Percentiles rank a stretch among this genome's conserved stretches.
Evolutionary conservation across 2,329 filamentous ascomycete species (phyloP).

Genomic region (Ophiocordyceps camponoti-leonardi): DNA sequence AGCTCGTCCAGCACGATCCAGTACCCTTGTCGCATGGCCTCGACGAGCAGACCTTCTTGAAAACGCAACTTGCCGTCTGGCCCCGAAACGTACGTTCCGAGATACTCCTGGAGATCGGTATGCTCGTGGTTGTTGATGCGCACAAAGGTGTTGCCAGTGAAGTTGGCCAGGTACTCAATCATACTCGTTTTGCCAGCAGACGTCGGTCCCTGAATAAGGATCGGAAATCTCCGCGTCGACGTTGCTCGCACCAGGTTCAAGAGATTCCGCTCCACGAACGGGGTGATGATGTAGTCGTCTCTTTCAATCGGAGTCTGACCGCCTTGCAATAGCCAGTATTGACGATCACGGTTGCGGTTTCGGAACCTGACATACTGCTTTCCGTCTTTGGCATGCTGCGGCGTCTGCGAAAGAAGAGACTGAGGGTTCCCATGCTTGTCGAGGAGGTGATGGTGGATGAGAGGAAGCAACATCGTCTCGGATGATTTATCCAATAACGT

Average conservation of each 20-base stretch:
- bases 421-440: slow-evolving; percentile 48
- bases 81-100: slow-evolving; percentile 84
- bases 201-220: slow-evolving; percentile 90
- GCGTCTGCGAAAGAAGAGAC: slow-evolving; percentile 60
- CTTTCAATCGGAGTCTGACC: slow-evolving; percentile 46
- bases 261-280: slow-evolving; percentile 86
- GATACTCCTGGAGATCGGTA: slow-evolving; percentile 92
- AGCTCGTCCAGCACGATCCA: slow-evolving; percentile 98
- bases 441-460: slow-evolving; percentile 69
- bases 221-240: slow-evolving; percentile 80
- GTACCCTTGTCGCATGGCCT: slow-evolving; percentile 79
- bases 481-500: slow-evolving; percentile 75
- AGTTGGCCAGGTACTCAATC: slow-evolving; percentile 96
- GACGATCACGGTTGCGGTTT: slow-evolving; percentile 43
- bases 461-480: slow-evolving; percentile 57
- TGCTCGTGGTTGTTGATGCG: slow-evolving; percentile 99
- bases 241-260: slow-evolving; percentile 87
- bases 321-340: slow-evolving; percentile 83
- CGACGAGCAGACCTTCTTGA: slow-evolving; percentile 84
- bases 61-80: slow-evolving; percentile 73
- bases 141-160: slow-evolving; percentile 91
- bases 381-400: slow-evolving; percentile 61
- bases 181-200: slow-evolving; percentile 98
- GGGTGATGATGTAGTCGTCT: slow-evolving; percentile 87
- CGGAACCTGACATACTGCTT: slow-evolving; percentile 65